phyloP scores from a whole-genome alignment of 352 stramenopile species.

The Phytophthora parvispora region DNA sequence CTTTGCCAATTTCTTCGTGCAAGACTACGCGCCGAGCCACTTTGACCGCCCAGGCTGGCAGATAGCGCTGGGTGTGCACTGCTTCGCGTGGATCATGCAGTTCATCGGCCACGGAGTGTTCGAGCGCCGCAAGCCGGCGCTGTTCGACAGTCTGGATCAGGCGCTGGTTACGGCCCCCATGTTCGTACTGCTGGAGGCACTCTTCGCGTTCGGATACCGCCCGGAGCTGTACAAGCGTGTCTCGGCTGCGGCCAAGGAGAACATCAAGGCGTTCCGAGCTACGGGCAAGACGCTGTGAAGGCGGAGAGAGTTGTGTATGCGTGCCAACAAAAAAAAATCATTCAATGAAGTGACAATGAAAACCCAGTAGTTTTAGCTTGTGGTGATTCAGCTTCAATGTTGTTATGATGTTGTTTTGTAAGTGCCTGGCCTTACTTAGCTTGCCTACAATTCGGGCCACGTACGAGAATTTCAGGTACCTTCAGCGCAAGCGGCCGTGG shows the following conservation, averaged over 20 bases:
- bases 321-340: too few relatives aligned
- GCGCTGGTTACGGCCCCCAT: slow-evolving; percentile 84
- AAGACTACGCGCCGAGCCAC: slow-evolving; percentile 36
- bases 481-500: too few relatives aligned
- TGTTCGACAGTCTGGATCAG: slow-evolving; percentile 90
- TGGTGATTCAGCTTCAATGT: too few relatives aligned
- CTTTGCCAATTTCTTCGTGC: slow-evolving; percentile 68
- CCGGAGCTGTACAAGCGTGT: slow-evolving; percentile 72
- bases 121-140: slow-evolving; percentile 83
- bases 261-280: slow-evolving; percentile 65
- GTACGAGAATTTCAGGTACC: too few relatives aligned
- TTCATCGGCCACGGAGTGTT: slow-evolving; percentile 91
- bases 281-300: slow-evolving; percentile 43
- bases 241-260: slow-evolving; percentile 59
- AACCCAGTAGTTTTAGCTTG: too few relatives aligned
- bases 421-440: too few relatives aligned
- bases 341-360: too few relatives aligned
- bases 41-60: slow-evolving; percentile 59
- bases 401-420: too few relatives aligned
- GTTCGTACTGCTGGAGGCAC: slow-evolving; percentile 87
- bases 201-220: slow-evolving; percentile 86
- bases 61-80: slow-evolving; percentile 66
- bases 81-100: slow-evolving; percentile 79
- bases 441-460: too few relatives aligned
- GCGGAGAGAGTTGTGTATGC: not conserved